Base-by-base conservation (phyloP, 2,329 filamentous ascomycete genomes). In the Fusarium tuaranense region DNA sequence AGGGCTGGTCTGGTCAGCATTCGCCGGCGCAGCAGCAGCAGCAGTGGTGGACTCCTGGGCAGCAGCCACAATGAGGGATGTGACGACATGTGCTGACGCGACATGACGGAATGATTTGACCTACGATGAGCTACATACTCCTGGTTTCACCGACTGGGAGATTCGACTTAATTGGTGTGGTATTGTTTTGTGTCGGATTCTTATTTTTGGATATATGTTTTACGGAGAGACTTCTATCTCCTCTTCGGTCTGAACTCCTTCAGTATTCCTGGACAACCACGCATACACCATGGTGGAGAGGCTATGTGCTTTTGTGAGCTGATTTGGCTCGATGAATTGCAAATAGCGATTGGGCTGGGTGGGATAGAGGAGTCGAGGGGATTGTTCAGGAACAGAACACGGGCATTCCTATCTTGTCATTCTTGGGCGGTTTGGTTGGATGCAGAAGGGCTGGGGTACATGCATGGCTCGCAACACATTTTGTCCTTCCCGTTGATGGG, bases 11-110 rank as follows among this genome's bases (percentile, higher is more conserved):
- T 8, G 85, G 90, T 41, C 91, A 92, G 76, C 91, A 92, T 76
- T 91, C 91, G 68, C 88, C 90, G 10, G 87, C 91, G 2, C 87
- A 89, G 63, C 85, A 89, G 78, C 90, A 88, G 87, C 87, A 89
- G 64, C 85, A 89, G 78, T 90, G 88, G 87, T 90, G 88, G 88
- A 76, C 85, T 10, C 86, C 85, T 67, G 86, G 87, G 71, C 86
- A 86, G 71, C 88, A 90, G 71, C 82, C 81, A n/a, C 82, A 83
- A 76, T 83, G 63, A 68, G 51, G 41, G n/a, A 38, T 34, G 25
- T 41, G 55, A 59, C 30, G 59, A 36, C 38, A 38, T 48, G 53
- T 53, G 69, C 59, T 66, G 66, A 75, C 57, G 70, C 68, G 77
- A 74, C 58, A 78, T 60, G 73, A 79, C 55, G 58, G 72, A 65